These are phyloP conservation scores for Exobasidium cylindrosporum DNA, from an alignment of 1,284 basidiomycete species.

Conservation along the genomic window DNA sequence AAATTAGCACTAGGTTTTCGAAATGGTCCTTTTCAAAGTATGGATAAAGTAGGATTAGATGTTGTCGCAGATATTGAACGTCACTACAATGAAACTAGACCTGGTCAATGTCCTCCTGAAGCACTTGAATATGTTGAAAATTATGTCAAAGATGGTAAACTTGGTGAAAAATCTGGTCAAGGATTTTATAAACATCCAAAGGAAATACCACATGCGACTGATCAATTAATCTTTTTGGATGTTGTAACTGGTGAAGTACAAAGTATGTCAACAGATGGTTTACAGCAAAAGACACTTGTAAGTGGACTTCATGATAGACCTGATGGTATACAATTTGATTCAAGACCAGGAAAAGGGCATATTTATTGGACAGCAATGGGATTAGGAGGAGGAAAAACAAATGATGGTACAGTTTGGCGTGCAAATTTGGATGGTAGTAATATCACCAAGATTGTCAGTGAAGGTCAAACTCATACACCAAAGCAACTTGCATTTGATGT, in stretches of 20 bases:
- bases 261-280: conserved; percentile 9
- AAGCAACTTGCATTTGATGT: conserved; percentile 11
- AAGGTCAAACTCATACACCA: conserved; percentile 6
- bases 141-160: neutral
- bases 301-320: neutral
- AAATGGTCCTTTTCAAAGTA: conserved; percentile 13
- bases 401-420: neutral
- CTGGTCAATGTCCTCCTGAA: conserved; percentile 7
- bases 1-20: neutral
- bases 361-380: neutral
- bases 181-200: conserved; percentile 18
- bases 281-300: conserved; percentile 4
- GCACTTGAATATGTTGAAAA: conserved; percentile 15
- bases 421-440: neutral
- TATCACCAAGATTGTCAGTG: neutral
- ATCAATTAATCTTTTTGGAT: conserved; percentile 15
- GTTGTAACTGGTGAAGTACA: conserved; percentile 16
- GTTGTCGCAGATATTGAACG: conserved; percentile 12
- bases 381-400: neutral
- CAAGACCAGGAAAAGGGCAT: neutral
- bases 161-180: conserved; percentile 12
- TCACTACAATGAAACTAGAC: conserved; percentile 7
- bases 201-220: conserved; percentile 13
- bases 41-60: conserved; percentile 17
- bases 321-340: conserved; percentile 14